phyloP scores from a whole-genome alignment of 352 stramenopile species.

The Peronospora farinosa region DNA sequence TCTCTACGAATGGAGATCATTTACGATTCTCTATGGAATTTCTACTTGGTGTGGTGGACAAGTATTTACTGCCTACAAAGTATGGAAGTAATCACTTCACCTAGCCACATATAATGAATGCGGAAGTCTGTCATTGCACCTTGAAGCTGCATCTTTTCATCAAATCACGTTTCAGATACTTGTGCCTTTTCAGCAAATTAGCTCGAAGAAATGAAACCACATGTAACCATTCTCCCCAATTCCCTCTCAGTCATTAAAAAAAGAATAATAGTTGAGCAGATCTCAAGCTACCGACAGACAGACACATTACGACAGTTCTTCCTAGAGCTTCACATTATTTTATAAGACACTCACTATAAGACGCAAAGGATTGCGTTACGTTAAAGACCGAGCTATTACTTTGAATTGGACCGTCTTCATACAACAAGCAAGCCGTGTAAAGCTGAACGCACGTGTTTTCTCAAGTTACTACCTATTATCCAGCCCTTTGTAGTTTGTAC shows the following conservation, averaged over 20 bases:
- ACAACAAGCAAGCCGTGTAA: background rate
- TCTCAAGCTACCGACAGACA: slow-evolving; percentile 10
- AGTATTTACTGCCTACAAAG: slow-evolving; percentile 48
- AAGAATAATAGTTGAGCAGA: slow-evolving; percentile 14
- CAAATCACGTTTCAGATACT: slow-evolving; percentile 10
- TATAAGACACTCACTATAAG: slow-evolving; percentile 1
- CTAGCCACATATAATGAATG: background rate
- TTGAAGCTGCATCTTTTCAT: slow-evolving; percentile 16
- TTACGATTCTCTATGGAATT: slow-evolving; percentile 84
- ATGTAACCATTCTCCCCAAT: slow-evolving; percentile 18
- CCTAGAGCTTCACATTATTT: slow-evolving; percentile 3
- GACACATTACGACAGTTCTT: slow-evolving; percentile 18
- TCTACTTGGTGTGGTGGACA: slow-evolving; percentile 71
- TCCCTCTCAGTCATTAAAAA: slow-evolving; percentile 11
- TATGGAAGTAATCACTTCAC: too few species aligned
- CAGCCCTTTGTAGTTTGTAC: slow-evolving; percentile 9
- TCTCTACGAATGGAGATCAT: slow-evolving; percentile 88
- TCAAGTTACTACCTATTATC: background rate
- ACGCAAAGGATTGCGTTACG: slow-evolving; percentile 8
- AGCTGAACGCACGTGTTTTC: background rate
- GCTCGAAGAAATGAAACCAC: slow-evolving; percentile 7
- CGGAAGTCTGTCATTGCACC: slow-evolving; percentile 9
- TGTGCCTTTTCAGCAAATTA: slow-evolving; percentile 21
- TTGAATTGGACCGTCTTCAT: slow-evolving; percentile 1
- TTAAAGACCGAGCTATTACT: slow-evolving; percentile 9